Conservation (phyloP, 352 stramenopile genomes). For the Phytophthora kernoviae region DNA sequence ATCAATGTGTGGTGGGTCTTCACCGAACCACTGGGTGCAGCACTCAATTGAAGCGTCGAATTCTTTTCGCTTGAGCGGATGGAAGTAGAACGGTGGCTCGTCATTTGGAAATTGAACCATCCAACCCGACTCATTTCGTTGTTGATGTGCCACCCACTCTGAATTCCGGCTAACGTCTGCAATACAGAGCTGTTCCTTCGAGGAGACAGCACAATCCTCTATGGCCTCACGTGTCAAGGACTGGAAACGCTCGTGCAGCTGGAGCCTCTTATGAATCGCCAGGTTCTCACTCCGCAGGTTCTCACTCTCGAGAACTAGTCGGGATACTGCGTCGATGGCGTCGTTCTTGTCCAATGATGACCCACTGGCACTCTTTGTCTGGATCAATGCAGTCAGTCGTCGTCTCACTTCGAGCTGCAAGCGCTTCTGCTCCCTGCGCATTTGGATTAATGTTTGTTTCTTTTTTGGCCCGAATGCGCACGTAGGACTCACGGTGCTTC, state of each 20-base stretch:
- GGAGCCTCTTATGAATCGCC: slow-evolving; percentile 1
- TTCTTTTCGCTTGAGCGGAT: slow-evolving; percentile 17
- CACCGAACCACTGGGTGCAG: neutral
- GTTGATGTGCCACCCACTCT: neutral
- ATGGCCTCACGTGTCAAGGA: neutral
- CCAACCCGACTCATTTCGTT: neutral
- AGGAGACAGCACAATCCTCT: neutral
- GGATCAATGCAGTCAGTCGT: neutral
- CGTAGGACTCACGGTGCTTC: slow-evolving; percentile 3
- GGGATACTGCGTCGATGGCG: neutral
- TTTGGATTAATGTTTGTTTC: neutral
- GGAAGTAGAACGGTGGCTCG: slow-evolving; percentile 26
- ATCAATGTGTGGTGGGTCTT: neutral
- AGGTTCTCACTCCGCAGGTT: slow-evolving; percentile 4
- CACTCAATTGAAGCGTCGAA: slow-evolving; percentile 9
- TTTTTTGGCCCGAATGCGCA: neutral
- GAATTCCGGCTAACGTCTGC: slow-evolving; percentile 2
- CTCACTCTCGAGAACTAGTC: slow-evolving; percentile 5
- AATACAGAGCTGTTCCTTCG: neutral
- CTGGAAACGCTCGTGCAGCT: slow-evolving; percentile 1
- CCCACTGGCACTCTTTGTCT: neutral
- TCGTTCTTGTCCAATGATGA: neutral
- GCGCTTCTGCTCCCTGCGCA: neutral
- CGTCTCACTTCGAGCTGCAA: slow-evolving; percentile 2
- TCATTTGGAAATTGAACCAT: slow-evolving; percentile 17